Evolutionary conservation across 2,329 filamentous ascomycete genomes (phyloP).

Genomic region (Nemania sp.): DNA sequence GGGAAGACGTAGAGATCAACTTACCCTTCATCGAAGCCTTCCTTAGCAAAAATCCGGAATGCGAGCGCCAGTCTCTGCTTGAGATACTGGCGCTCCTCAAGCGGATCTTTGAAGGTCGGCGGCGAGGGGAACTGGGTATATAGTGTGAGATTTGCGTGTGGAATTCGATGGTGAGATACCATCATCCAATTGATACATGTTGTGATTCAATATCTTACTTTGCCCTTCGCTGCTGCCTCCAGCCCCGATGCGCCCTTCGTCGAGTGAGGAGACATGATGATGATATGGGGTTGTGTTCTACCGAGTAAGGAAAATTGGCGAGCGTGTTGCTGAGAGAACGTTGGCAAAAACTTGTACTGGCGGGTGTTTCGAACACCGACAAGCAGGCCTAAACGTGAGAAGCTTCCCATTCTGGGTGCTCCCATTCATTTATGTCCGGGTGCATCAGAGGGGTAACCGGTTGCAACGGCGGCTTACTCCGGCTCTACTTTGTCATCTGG

Average conservation of each 20-base stretch:
- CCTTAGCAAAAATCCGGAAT: conserved; percentile 61
- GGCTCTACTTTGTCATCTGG: too few species aligned
- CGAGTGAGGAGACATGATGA: conserved; percentile 28
- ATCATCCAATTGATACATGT: background rate
- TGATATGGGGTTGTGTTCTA: background rate
- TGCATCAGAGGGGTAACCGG: conserved; percentile 15
- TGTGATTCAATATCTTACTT: conserved; percentile 12
- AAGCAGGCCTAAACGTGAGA: background rate
- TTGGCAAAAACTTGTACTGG: background rate
- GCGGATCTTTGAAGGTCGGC: conserved; percentile 32
- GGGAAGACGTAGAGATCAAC: background rate
- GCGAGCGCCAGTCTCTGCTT: conserved; percentile 58
- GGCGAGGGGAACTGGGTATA: conserved; percentile 23
- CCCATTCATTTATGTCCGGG: too few species aligned
- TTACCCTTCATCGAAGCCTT: conserved; percentile 58
- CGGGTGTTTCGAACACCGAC: background rate
- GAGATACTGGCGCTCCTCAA: conserved; percentile 54
- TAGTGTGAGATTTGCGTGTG: conserved; percentile 3
- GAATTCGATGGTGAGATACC: too few species aligned
- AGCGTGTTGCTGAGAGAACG: background rate
- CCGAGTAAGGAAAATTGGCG: background rate
- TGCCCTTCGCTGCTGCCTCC: conserved; percentile 14
- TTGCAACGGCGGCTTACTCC: background rate
- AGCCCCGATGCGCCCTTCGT: conserved; percentile 15
- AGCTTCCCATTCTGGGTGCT: background rate